Base-by-base conservation (phyloP, 2,329 filamentous ascomycete species). In the Colletotrichum salicis region DNA sequence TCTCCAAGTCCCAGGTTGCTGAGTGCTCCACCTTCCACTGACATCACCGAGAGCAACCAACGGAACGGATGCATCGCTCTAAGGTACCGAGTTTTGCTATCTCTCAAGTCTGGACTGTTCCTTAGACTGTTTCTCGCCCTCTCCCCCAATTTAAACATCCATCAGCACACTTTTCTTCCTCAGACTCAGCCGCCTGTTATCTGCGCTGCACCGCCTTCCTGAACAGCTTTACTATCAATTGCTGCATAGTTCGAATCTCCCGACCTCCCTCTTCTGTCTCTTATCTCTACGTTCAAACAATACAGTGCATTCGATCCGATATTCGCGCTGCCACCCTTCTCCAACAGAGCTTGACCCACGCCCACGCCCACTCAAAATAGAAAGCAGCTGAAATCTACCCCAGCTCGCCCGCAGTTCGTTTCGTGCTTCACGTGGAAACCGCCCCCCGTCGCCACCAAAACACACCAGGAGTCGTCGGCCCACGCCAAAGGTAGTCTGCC, bases 41-140 rank as follows among this genome's bases (percentile, higher is more conserved):
- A 72, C 70, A 72, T 72, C 70, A 72, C 70, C 66, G 52, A 72
- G 67, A 71, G 69, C 29, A 63, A 48, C 10, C 10, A 29, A 71
- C 58, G 64, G 68, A 64, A 71, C 58, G 64, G 68, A 64, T 72
- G 65, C 66, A 68, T 72, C 70, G 37, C 52, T 54, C 37, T 5
- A 29, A 29, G 27, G 27, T 29, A 29, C 27, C 27, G 27, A 29
- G 27, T 29, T 29, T 29, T 29, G 27, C 27, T 68, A 69, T 69
- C 66, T 70, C 24, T 31, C 61, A 6, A 19, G 37, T 41, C 37
- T 41, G 37, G 37, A 15, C 37, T 8, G 37, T 41, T 41, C 37
- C 19, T 48, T 48, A 48, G 41, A 48, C 41, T 22, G 41, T n/a
- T 48, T 48, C 41, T 48, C 41, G 41, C 41, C 41, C 41, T 48